phyloP scores from a whole-genome alignment of 495 filamentous ascomycete species.

The Friedmanniomyces simplex region DNA sequence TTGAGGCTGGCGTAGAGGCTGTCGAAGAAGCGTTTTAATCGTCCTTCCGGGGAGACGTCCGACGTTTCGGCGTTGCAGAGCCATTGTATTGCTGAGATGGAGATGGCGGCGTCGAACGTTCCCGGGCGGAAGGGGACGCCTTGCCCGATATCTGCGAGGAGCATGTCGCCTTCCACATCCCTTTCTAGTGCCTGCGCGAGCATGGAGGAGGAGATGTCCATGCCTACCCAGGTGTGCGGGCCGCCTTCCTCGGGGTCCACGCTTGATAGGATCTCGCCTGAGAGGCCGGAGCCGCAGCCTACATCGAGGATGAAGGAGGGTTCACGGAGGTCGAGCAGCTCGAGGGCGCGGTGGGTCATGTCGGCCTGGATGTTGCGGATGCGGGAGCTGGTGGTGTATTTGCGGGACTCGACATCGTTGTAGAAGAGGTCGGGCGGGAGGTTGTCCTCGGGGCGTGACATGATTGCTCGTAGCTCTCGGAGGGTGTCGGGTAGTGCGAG shows the following conservation, averaged over 20 bases:
- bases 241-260: slow-evolving; percentile 57
- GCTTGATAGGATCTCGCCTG: slow-evolving; percentile 78
- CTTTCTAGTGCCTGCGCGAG: slow-evolving; percentile 81
- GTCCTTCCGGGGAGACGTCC: slow-evolving; percentile 64
- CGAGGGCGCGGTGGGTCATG: slow-evolving; percentile 88
- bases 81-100: slow-evolving; percentile 93
- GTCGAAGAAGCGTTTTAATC: slow-evolving; percentile 78
- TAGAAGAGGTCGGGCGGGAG: slow-evolving; percentile 94
- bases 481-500: neutral
- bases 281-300: slow-evolving; percentile 90
- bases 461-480: slow-evolving; percentile 35
- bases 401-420: slow-evolving; percentile 84
- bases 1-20: slow-evolving; percentile 78
- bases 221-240: slow-evolving; percentile 85
- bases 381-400: slow-evolving; percentile 95
- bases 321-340: slow-evolving; percentile 68
- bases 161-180: slow-evolving; percentile 82
- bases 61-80: slow-evolving; percentile 88
- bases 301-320: slow-evolving; percentile 88
- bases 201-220: slow-evolving; percentile 93
- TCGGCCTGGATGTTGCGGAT: slow-evolving; percentile 88
- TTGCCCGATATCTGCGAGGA: slow-evolving; percentile 90
- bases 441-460: slow-evolving; percentile 93
- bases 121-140: slow-evolving; percentile 90
- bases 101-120: slow-evolving; percentile 88